phyloP scores from a whole-genome alignment of 2,329 filamentous ascomycete species.

The Fusarium sp. region DNA sequence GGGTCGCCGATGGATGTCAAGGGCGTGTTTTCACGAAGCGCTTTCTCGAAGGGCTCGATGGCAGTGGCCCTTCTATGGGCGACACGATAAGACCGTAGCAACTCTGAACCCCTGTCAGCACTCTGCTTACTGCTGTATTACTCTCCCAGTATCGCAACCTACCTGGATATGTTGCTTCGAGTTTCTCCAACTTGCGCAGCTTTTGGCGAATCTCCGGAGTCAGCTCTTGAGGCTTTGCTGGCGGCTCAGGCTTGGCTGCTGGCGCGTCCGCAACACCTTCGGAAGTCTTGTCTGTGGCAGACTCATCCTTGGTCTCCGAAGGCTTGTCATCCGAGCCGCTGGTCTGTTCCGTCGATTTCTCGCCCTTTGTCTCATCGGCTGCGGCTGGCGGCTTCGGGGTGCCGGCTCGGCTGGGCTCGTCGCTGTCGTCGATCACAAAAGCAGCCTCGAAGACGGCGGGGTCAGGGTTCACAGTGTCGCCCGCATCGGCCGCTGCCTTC shows the following conservation, averaged over 20 bases:
- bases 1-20: constrained; percentile 90
- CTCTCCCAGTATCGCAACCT: constrained; percentile 35
- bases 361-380: constrained; percentile 49
- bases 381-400: constrained; percentile 65
- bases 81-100: constrained; percentile 90
- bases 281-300: constrained; percentile 36
- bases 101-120: constrained; percentile 60
- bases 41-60: constrained; percentile 94
- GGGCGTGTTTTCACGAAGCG: constrained; percentile 91
- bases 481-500: constrained; percentile 52
- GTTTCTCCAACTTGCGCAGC: constrained; percentile 87
- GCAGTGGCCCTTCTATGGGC: constrained; percentile 88
- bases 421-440: constrained; percentile 88
- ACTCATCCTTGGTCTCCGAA: constrained; percentile 27
- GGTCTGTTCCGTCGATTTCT: constrained; percentile 25
- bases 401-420: constrained; percentile 70
- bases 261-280: constrained; percentile 28
- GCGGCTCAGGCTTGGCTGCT: constrained; percentile 24
- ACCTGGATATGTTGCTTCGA: constrained; percentile 91
- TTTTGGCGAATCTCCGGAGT: constrained; percentile 80
- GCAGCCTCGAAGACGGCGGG: constrained; percentile 89
- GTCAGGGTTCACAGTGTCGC: constrained; percentile 72
- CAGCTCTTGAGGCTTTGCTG: constrained; percentile 62
- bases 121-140: neutral
- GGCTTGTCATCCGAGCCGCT: constrained; percentile 38